Conservation (phyloP, 768 basidiomycete genomes). For the Lactifluus hygrophoroides region DNA sequence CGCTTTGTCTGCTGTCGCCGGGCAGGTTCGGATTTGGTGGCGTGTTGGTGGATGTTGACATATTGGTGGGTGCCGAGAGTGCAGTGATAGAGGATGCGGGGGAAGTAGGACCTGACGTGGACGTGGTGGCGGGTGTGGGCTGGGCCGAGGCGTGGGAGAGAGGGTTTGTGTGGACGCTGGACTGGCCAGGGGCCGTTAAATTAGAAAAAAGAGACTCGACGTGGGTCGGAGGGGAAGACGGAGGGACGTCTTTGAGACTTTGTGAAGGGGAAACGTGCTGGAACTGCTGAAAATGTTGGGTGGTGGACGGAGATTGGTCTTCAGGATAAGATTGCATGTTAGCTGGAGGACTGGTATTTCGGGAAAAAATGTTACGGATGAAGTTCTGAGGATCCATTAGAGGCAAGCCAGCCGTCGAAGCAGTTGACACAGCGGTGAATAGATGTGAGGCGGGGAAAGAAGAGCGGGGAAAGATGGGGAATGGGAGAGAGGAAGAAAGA, state of each 20-base stretch:
- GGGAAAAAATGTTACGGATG: constrained; percentile 21
- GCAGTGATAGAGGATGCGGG: constrained; percentile 34
- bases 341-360: constrained; percentile 18
- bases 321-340: constrained; percentile 16
- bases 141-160: constrained; percentile 21
- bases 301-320: constrained; percentile 13
- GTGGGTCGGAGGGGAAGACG: constrained; percentile 44
- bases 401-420: background rate
- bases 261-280: constrained; percentile 28
- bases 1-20: constrained; percentile 55
- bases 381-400: constrained; percentile 18
- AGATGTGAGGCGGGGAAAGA: background rate
- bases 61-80: constrained; percentile 34
- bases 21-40: constrained; percentile 26
- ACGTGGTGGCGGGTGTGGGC: constrained; percentile 26
- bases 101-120: constrained; percentile 36
- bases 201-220: constrained; percentile 65
- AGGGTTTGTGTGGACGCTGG: constrained; percentile 29
- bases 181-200: constrained; percentile 34
- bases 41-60: constrained; percentile 30
- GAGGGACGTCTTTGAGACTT: constrained; percentile 31
- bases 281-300: constrained; percentile 22
- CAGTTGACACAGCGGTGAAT: background rate
- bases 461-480: background rate
- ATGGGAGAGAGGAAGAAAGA: background rate